Percentiles rank a stretch among this genome's conserved stretches.
Conservation (phyloP, 2,329 filamentous ascomycete species). For the Trichoderma oligosporum region DNA sequence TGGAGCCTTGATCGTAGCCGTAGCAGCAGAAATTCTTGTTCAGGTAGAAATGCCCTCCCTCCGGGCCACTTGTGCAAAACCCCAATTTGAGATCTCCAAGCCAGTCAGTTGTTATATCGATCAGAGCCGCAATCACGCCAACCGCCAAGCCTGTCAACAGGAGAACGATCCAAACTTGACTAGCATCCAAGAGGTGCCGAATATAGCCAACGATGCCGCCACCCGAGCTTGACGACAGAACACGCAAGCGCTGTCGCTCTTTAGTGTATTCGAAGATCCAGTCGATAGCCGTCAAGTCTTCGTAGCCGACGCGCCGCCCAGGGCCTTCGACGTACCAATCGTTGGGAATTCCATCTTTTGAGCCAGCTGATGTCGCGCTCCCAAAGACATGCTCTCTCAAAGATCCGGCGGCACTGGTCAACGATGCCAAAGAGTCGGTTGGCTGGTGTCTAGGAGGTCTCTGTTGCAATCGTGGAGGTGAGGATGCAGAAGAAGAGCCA, state of each 20-base stretch:
- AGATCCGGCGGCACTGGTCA: constrained; percentile 13
- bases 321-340: constrained; percentile 93
- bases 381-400: not conserved
- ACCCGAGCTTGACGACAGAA: constrained; percentile 64
- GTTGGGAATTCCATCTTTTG: constrained; percentile 47
- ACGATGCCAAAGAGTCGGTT: not conserved
- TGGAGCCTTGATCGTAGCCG: constrained; percentile 77
- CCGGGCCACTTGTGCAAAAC: constrained; percentile 70
- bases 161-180: constrained; percentile 88
- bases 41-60: constrained; percentile 85
- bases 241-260: constrained; percentile 81
- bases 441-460: constrained; percentile 1
- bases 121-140: constrained; percentile 78
- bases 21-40: constrained; percentile 91
- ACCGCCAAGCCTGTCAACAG: constrained; percentile 81
- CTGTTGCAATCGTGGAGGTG: constrained; percentile 4
- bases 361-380: constrained; percentile 25
- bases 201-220: constrained; percentile 69
- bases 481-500: constrained; percentile 25
- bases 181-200: constrained; percentile 72
- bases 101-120: constrained; percentile 91
- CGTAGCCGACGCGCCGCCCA: constrained; percentile 86
- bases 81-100: constrained; percentile 87
- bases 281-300: constrained; percentile 94
- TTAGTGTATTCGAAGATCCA: constrained; percentile 99